phyloP scores from a whole-genome alignment of 2,329 filamentous ascomycete genomes.

The Huntiella savannae region DNA sequence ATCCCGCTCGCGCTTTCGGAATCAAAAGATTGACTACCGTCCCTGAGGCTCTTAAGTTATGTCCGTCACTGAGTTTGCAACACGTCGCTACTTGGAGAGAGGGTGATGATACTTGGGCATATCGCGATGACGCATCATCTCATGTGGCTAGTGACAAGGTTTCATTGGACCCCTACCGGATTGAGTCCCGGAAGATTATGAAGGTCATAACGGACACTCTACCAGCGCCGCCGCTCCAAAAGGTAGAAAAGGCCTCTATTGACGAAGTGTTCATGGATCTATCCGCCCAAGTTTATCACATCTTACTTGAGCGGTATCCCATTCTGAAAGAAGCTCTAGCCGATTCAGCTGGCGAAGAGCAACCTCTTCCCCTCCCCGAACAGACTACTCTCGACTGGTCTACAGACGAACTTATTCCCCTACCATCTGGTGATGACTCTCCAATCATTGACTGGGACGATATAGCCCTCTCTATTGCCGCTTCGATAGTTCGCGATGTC shows the following conservation, averaged over 20 bases:
- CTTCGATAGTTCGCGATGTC: slow-evolving; percentile 68
- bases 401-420: slow-evolving; percentile 61
- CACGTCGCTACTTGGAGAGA: slow-evolving; percentile 93
- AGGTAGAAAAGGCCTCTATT: slow-evolving; percentile 81
- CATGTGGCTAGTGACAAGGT: slow-evolving; percentile 84
- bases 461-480: slow-evolving; percentile 66
- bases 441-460: slow-evolving; percentile 94
- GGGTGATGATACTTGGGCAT: slow-evolving; percentile 81
- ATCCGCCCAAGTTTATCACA: slow-evolving; percentile 60
- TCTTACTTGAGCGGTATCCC: slow-evolving; percentile 58
- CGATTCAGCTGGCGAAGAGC: slow-evolving; percentile 40
- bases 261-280: slow-evolving; percentile 93
- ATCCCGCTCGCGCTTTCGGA: slow-evolving; percentile 65
- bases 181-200: slow-evolving; percentile 68
- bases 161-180: slow-evolving; percentile 76
- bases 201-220: slow-evolving; percentile 56
- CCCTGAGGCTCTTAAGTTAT: slow-evolving; percentile 67
- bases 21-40: slow-evolving; percentile 64
- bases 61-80: slow-evolving; percentile 66
- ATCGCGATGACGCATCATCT: slow-evolving; percentile 59
- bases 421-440: slow-evolving; percentile 57
- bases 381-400: slow-evolving; percentile 62
- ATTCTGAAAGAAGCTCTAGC: slow-evolving; percentile 30
- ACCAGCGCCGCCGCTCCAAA: slow-evolving; percentile 45
- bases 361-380: slow-evolving; percentile 49